Evolutionary conservation across 1,284 basidiomycete species (phyloP).

Genomic region (Cystobasidiaceae sp.): DNA sequence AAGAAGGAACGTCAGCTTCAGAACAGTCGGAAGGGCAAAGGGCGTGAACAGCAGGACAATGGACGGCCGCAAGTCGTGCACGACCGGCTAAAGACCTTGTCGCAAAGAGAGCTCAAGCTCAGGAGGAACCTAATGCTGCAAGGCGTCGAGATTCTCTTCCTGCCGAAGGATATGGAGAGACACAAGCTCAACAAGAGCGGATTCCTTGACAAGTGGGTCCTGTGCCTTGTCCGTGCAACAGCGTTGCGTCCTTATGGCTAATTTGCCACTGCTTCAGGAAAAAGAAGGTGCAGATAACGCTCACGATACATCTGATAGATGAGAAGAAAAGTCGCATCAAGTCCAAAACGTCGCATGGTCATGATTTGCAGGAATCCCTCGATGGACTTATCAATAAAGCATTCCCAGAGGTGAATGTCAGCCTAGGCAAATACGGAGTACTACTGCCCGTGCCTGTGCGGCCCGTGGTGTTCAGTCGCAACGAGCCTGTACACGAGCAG

Average conservation of each 20-base stretch:
- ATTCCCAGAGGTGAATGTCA: not conserved
- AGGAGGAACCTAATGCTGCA: not conserved
- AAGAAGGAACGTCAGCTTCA: not conserved
- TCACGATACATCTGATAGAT: not conserved
- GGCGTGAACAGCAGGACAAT: constrained; percentile 1
- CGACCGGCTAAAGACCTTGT: constrained; percentile 8
- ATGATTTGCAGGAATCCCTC: not conserved
- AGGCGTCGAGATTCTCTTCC: constrained; percentile 23
- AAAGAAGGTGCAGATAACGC: constrained; percentile 8
- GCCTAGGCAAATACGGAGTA: not conserved
- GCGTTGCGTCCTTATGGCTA: not conserved
- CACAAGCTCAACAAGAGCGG: constrained; percentile 11
- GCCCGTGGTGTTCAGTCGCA: constrained; percentile 1
- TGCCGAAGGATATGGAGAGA: constrained; percentile 17
- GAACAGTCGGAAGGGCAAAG: constrained; percentile 14
- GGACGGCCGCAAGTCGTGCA: not conserved
- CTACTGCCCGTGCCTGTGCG: constrained; percentile 13
- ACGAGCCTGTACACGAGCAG: not conserved
- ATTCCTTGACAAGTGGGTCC: constrained; percentile 3
- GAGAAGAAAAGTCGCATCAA: not conserved
- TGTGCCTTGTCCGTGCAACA: not conserved
- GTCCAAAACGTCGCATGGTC: not conserved
- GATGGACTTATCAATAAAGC: not conserved
- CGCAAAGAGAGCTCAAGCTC: constrained; percentile 9
- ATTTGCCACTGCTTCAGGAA: constrained; percentile 5